Base-by-base conservation (phyloP, 192 early-diverging fungal species). In the Backusella morwellensis region DNA sequence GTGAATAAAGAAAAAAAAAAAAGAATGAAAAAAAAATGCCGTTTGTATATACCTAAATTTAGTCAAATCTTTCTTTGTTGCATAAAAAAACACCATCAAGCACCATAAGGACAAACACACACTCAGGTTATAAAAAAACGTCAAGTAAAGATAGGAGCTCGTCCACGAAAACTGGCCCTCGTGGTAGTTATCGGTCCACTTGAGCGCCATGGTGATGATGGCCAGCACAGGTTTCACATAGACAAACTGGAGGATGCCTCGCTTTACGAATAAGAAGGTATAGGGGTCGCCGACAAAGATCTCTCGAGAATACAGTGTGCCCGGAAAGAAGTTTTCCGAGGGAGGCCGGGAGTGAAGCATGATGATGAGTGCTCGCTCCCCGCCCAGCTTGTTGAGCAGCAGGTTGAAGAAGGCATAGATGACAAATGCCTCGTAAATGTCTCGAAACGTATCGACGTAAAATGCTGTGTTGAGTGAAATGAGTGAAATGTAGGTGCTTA, bases 381-480 rank as follows among this genome's bases (percentile, higher is more conserved):
- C 97, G 32, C 93, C 96, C 59, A 97, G 86, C 74, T 96, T 95
- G 76, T 93, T 92, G 38, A 97, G 90, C 52, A 97, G 77, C 66
- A 98, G 82, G 44, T 87, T 95, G 84, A 98, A 95, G 82, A 98
- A 98, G 77, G 93, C 92, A 85, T 98, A 98, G 63, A 98, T 93
- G 32, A 98, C 97, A 88, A 97, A 98, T 35, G 94, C 95, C 81
- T 98, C 97, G 77, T 98, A 98, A 7, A 98, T 89, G 72, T 98
- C 97, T 44, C 97, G 89, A 74, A 98, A 84, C 2, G 95, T 92
- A 72, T 98, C 97, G 5, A 97, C 89, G 73, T 95, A 97, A 70
- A 94, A 93, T 26, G 95, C 91, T 5, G 87, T 84, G 42, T 86
- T 80, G 21, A 89, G 80, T n/a, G 95, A 96, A 4, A 91, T 85